Percentiles rank a stretch among this genome's conserved stretches.
These are phyloP conservation scores for Cyclotella atomus DNA, from an alignment of 108 stramenopile species.

Conservation along the genomic window DNA sequence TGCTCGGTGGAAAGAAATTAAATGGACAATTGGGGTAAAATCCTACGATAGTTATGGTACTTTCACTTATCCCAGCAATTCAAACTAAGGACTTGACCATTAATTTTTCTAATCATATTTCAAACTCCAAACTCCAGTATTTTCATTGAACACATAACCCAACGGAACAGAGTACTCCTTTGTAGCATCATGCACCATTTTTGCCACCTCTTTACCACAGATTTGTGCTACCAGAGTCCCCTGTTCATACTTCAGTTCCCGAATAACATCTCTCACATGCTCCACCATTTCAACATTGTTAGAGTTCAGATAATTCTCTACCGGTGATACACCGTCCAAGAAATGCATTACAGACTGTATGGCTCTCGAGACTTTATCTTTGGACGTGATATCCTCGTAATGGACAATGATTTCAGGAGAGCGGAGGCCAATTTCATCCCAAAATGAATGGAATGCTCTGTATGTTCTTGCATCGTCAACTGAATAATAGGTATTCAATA, in stretches of 20 bases:
- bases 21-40: slow-evolving; percentile 24
- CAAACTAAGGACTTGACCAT: not conserved
- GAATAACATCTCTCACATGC: slow-evolving; percentile 4
- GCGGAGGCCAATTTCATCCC: not conserved
- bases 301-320: not conserved
- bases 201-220: slow-evolving; percentile 10
- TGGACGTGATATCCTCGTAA: slow-evolving; percentile 8
- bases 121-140: slow-evolving; percentile 10
- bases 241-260: slow-evolving; percentile 18
- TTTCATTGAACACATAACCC: slow-evolving; percentile 18
- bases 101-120: not conserved
- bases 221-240: slow-evolving; percentile 10
- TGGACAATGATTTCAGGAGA: not conserved
- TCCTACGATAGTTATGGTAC: not conserved
- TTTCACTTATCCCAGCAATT: not conserved
- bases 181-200: slow-evolving; percentile 6
- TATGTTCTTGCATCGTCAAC: slow-evolving; percentile 4
- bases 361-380: not conserved
- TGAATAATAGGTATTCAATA: too few species aligned
- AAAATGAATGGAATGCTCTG: slow-evolving; percentile 9
- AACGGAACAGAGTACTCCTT: not conserved
- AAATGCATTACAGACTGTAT: not conserved
- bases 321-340: not conserved
- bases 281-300: not conserved
- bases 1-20: slow-evolving; percentile 85